Evolutionary conservation across 1,284 basidiomycete species (phyloP).

Genomic region (Boletus smithii): DNA sequence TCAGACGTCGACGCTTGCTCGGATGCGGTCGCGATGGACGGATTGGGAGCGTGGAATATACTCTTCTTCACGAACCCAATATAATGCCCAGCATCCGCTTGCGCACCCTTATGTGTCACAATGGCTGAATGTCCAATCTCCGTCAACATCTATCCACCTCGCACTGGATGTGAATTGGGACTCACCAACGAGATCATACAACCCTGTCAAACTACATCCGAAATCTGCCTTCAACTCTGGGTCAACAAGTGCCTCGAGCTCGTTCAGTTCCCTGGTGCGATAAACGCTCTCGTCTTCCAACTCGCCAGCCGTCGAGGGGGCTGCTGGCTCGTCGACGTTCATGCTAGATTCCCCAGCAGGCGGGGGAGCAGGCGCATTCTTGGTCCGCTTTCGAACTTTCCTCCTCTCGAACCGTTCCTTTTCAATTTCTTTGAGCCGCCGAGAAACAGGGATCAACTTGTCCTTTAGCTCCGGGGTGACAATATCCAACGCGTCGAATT

Average conservation of each 20-base stretch:
- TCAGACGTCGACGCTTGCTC: slow-evolving; percentile 14
- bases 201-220: slow-evolving; percentile 69
- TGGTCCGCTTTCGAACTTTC: slow-evolving; percentile 77
- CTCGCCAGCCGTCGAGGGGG: slow-evolving; percentile 36
- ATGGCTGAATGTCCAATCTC: slow-evolving; percentile 53
- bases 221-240: slow-evolving; percentile 63
- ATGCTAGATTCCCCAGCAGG: slow-evolving; percentile 27
- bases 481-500: slow-evolving; percentile 85
- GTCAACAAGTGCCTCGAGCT: slow-evolving; percentile 63
- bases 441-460: slow-evolving; percentile 69
- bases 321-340: slow-evolving; percentile 27
- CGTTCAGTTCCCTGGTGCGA: slow-evolving; percentile 58
- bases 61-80: slow-evolving; percentile 85
- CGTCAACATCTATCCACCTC: slow-evolving; percentile 1
- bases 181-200: slow-evolving; percentile 85
- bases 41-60: slow-evolving; percentile 45
- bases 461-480: slow-evolving; percentile 75
- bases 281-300: slow-evolving; percentile 62
- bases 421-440: slow-evolving; percentile 74
- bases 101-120: slow-evolving; percentile 95
- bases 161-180: slow-evolving; percentile 11
- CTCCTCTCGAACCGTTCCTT: slow-evolving; percentile 83
- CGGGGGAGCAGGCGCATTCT: slow-evolving; percentile 43
- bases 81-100: slow-evolving; percentile 92
- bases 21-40: slow-evolving; percentile 1